phyloP scores from a whole-genome alignment of 257 asterid genomes.

The Fraxinus pennsylvanica region DNA sequence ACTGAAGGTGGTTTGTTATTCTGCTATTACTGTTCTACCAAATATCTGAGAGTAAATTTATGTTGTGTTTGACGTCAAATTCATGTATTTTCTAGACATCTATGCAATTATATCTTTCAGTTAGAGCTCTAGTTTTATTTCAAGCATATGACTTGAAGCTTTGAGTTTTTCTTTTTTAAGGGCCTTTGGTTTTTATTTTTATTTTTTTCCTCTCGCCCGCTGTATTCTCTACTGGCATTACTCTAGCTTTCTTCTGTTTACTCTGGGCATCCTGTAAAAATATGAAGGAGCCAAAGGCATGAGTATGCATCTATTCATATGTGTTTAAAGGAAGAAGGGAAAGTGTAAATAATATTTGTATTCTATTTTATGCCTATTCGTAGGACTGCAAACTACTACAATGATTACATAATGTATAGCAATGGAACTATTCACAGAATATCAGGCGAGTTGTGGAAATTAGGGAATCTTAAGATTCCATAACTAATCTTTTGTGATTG shows the following conservation, averaged over 20 bases:
- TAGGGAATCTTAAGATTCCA: not conserved
- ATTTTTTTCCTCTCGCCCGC: not conserved
- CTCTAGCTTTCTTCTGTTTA: not conserved
- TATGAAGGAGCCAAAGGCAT: not conserved
- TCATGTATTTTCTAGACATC: not conserved
- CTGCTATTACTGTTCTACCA: not conserved
- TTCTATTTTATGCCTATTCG: too few relatives aligned
- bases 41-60: not conserved
- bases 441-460: too few relatives aligned
- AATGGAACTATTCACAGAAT: not conserved
- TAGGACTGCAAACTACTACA: not conserved
- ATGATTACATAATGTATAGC: not conserved
- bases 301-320: not conserved
- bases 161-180: not conserved
- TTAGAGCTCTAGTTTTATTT: not conserved
- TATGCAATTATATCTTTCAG: not conserved
- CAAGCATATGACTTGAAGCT: not conserved
- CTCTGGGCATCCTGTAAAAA: not conserved
- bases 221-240: not conserved
- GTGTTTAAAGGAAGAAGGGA: not conserved
- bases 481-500: not conserved
- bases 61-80: constrained; percentile 1
- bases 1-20: not conserved
- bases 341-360: too few relatives aligned
- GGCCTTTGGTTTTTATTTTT: not conserved